Evolutionary conservation across 2,329 filamentous ascomycete genomes (phyloP), one percentile per base, ranked within the genome.

Genomic region (Apiospora phragmitis): DNA sequence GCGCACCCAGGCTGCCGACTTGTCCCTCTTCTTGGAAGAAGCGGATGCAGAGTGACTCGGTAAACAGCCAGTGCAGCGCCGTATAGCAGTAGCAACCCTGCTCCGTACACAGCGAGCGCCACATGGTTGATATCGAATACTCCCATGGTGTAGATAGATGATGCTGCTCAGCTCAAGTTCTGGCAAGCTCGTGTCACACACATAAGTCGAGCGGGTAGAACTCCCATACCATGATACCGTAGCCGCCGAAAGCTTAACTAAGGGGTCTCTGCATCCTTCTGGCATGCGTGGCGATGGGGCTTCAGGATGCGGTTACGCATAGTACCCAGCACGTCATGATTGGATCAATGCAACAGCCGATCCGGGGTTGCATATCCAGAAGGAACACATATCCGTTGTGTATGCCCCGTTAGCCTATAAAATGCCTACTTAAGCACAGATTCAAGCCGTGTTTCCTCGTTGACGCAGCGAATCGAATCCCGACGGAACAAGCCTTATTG

Each of bases 21-120:
- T 81, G 45, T 82, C 75, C 65, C 81, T 75, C 18, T 75, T 76
- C 47, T 75, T 72, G 65, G 73, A 77, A 4, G 78, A 73, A 38
- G 76, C 14, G 82, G 81, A 70, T 81, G 82, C 69, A 83, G 75
- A 74, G 77, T 81, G 32, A 83, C 72, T 67, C 82, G 62, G 42
- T 71, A 69, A 24, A 71, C n/a, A 8, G 66, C 66, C 41, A 68
- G 66, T 8, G 42, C 24, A 1, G 21, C 24, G 9, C 12, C 14
- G 43, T 68, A 68, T 8, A 68, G n/a, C 18, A 62, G 7, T 38
- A 62, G 14, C 55, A 32, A 2, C 9, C 32, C 55, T n/a, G 21
- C 32, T 11, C 55, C 55, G 18, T 62, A 62, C 55, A 21, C 9
- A n/a, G 29, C 32, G 21, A 62, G 55, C 32, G 21, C 11, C 29